Base-by-base conservation (phyloP, 306 rosid genomes). In the Coriaria nepalensis region DNA sequence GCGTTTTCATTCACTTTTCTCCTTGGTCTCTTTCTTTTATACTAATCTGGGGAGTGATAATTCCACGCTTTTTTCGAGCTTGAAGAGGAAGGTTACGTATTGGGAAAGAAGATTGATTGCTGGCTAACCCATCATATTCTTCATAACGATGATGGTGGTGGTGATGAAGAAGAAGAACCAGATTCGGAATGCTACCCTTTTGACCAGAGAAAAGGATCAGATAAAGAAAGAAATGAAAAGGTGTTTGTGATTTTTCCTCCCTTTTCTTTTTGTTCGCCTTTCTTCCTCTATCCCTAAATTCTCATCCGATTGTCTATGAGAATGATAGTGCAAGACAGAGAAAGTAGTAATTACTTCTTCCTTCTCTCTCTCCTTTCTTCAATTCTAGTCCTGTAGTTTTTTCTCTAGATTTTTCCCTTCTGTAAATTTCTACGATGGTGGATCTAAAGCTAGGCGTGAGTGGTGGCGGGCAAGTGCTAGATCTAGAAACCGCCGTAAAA, bases 51-150 rank as follows among this genome's bases (percentile, higher is more conserved):
- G 14, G 10, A 36, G 43, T 57, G 44, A 71, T 59, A 45, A 50
- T 71, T 55, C 70, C 64, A 47, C 37, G 38, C 75, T 66, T 74
- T 68, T 65, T 45, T 15, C 41, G 67, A 67, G 75, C 71, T 77
- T 69, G 62, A 69, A 49, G 66, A 53, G 49, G 70, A 74, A 63
- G 65, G 67, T 36, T 66, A 45, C 76, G 54, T 63, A 59, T 56
- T 54, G 52, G 63, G 45, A 51, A 43, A 59, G 53, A 36, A 66
- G 52, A 56, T 10, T 20, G 29, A 20, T 20, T 20, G 29, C 9
- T 69, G 35, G 51, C 59, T 43, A 14, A 37, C 67, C 68, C 51
- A 55, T 56, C 45, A 40, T 56, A 36, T 33, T n/a, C 12, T 46
- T 53, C 56, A 46, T 41, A 49, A 55, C 12, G 61, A 68, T 65